These are phyloP conservation scores for Populus nigra DNA, from an alignment of 345 rosid species.

Conservation along the genomic window DNA sequence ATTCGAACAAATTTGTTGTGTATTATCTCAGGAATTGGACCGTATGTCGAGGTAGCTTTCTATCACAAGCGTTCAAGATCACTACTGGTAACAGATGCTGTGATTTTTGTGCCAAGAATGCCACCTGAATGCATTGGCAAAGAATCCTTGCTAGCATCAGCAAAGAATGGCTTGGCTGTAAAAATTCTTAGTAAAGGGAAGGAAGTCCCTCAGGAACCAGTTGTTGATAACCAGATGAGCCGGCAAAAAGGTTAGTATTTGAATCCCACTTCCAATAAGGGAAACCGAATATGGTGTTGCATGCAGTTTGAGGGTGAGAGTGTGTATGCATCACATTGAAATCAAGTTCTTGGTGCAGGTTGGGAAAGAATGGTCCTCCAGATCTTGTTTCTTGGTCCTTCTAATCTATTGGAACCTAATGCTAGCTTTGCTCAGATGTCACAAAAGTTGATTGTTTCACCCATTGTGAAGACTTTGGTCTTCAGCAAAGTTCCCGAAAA, in stretches of 20 bases:
- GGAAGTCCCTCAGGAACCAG: constrained; percentile 75
- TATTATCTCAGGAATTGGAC: constrained; percentile 71
- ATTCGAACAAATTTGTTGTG: background rate
- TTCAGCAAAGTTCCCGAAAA: constrained; percentile 97
- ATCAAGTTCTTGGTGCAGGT: constrained; percentile 45
- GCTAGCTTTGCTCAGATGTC: constrained; percentile 94
- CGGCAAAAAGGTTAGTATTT: constrained; percentile 66
- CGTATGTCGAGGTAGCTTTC: constrained; percentile 90
- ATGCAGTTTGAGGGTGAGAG: constrained; percentile 6
- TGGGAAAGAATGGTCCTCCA: constrained; percentile 99
- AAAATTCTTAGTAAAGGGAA: constrained; percentile 90
- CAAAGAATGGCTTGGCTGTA: constrained; percentile 90
- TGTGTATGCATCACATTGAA: background rate
- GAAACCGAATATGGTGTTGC: background rate
- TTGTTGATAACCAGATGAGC: constrained; percentile 61
- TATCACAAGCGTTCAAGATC: constrained; percentile 85
- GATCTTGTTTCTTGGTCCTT: constrained; percentile 88
- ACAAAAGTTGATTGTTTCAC: constrained; percentile 88
- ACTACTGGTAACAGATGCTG: constrained; percentile 83
- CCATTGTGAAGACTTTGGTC: constrained; percentile 87
- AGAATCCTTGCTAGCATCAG: constrained; percentile 78
- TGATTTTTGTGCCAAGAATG: constrained; percentile 71
- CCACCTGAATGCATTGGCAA: constrained; percentile 81
- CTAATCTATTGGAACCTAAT: constrained; percentile 90
- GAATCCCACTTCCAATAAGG: background rate